Percentiles rank a stretch among this genome's conserved stretches.
These are phyloP conservation scores for Penicillium simplicissimum DNA, from an alignment of 495 filamentous ascomycete species.

Conservation along the genomic window DNA sequence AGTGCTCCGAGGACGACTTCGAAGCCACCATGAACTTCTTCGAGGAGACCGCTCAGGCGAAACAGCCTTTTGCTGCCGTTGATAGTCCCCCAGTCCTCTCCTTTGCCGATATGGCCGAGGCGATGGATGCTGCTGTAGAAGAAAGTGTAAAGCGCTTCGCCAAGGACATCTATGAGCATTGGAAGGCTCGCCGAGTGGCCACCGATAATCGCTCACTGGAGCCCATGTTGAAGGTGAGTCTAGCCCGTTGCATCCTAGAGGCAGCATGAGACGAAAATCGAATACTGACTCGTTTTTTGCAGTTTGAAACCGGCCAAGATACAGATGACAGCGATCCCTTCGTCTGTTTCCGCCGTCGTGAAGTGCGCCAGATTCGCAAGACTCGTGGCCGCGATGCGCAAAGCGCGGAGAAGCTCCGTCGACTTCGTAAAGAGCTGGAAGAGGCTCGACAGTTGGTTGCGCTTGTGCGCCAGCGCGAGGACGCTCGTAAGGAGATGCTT, in stretches of 20 bases:
- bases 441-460: conserved; percentile 79
- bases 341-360: conserved; percentile 95
- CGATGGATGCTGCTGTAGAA: conserved; percentile 72
- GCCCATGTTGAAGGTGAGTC: conserved; percentile 67
- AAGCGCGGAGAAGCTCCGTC: conserved; percentile 90
- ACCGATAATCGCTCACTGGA: conserved; percentile 68
- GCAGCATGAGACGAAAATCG: neutral
- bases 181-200: conserved; percentile 70
- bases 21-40: conserved; percentile 94
- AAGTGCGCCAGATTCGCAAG: conserved; percentile 91
- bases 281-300: conserved; percentile 27
- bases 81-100: conserved; percentile 78
- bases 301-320: conserved; percentile 90
- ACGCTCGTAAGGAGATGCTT: conserved; percentile 74
- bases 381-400: conserved; percentile 92
- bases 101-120: conserved; percentile 76
- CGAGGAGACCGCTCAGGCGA: conserved; percentile 76
- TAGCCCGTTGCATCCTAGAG: neutral
- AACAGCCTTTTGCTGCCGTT: conserved; percentile 84
- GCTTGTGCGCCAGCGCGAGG: conserved; percentile 74
- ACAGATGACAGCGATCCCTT: conserved; percentile 96
- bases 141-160: conserved; percentile 68
- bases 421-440: conserved; percentile 87
- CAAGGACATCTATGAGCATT: conserved; percentile 87
- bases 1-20: conserved; percentile 85